Evolutionary conservation across 805 yeast genomes (phyloP).

Genomic region (Candida berthetii): DNA sequence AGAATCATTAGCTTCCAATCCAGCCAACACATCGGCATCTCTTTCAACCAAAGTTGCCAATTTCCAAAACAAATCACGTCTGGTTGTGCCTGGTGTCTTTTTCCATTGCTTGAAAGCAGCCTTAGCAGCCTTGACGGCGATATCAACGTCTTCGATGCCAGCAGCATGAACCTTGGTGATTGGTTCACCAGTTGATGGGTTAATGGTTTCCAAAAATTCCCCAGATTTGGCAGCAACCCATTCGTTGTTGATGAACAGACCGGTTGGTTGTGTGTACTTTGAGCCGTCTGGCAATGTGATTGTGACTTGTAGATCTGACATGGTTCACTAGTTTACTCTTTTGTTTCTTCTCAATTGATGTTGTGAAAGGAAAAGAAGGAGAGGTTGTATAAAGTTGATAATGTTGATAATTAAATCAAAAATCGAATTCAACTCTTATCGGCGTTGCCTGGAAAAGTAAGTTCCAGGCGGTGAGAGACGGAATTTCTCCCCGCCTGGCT

Average conservation of each 20-base stretch:
- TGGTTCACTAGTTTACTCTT: no score
- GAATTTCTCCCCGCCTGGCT: no score
- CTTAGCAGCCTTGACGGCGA: slow-evolving; percentile 47
- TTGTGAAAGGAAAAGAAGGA: neutral
- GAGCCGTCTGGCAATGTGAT: slow-evolving; percentile 63
- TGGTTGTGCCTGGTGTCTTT: slow-evolving; percentile 35
- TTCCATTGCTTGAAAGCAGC: slow-evolving; percentile 48
- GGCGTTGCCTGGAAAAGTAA: no score
- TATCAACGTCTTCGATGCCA: slow-evolving; percentile 42
- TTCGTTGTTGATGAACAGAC: slow-evolving; percentile 72
- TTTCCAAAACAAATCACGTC: slow-evolving; percentile 40
- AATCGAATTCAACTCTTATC: no score
- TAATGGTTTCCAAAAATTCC: slow-evolving; percentile 25
- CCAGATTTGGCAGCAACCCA: slow-evolving; percentile 51
- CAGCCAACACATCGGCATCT: slow-evolving; percentile 44
- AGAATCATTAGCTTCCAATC: slow-evolving; percentile 51
- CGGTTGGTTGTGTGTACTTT: slow-evolving; percentile 65
- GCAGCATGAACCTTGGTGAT: slow-evolving; percentile 48
- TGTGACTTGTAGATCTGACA: slow-evolving; percentile 12
- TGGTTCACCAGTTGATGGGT: slow-evolving; percentile 49
- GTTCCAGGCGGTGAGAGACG: neutral
- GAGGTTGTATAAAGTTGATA: no score
- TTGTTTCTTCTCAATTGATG: neutral
- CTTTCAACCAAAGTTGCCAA: slow-evolving; percentile 43
- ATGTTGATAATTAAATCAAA: no score